phyloP scores from a whole-genome alignment of 2,329 filamentous ascomycete species.

The Venturia pyrina region DNA sequence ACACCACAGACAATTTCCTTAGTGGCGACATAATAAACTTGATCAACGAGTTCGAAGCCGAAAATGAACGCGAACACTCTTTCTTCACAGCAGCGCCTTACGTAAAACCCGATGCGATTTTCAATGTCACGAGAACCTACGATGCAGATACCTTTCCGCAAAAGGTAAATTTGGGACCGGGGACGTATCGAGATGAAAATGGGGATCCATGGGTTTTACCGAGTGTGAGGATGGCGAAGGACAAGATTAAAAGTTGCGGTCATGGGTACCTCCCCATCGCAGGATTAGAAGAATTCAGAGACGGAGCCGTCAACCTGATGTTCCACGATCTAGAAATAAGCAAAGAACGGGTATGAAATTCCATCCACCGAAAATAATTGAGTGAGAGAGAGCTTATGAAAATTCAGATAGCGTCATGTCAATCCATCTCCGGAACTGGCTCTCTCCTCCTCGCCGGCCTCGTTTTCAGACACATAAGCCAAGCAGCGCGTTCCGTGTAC shows the following conservation, averaged over 20 bases:
- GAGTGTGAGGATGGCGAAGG: slow-evolving; percentile 23
- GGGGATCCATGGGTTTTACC: slow-evolving; percentile 30
- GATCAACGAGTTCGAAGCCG: not conserved
- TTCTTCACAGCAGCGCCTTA: not conserved
- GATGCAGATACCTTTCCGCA: slow-evolving; percentile 15
- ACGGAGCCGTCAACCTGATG: not conserved
- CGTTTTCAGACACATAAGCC: not conserved
- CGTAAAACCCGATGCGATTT: not conserved
- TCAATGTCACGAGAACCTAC: slow-evolving; percentile 13
- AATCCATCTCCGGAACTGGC: not conserved
- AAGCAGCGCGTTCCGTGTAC: not conserved
- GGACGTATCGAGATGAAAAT: slow-evolving; percentile 32
- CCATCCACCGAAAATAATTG: not conserved
- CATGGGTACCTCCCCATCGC: slow-evolving; percentile 1
- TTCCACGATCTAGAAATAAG: not conserved
- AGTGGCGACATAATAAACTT: not conserved
- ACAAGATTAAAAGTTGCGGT: slow-evolving; percentile 7
- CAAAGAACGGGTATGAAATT: not conserved
- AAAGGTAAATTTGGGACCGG: slow-evolving; percentile 31
- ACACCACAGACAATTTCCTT: not conserved
- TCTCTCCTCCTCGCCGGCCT: not conserved
- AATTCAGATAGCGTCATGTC: not conserved
- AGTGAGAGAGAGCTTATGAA: not conserved
- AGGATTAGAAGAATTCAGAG: not conserved
- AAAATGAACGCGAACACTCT: not conserved